Percentiles rank a stretch among this genome's conserved stretches.
Evolutionary conservation across 2,329 filamentous ascomycete species (phyloP).

Genomic region (Aspergillus neoniger): DNA sequence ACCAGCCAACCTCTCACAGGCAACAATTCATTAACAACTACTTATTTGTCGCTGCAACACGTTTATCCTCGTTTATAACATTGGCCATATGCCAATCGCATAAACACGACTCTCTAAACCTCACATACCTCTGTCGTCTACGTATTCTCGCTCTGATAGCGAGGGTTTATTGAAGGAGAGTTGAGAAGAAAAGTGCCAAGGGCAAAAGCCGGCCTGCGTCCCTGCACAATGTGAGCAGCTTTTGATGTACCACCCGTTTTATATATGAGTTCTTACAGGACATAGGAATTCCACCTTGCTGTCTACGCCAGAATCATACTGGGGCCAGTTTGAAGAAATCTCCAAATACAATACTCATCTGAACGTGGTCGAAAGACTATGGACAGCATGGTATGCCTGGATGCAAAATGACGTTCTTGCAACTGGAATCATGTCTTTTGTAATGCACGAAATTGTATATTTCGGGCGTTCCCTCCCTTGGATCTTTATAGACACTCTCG

Average conservation of each 20-base stretch:
- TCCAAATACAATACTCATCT: slow-evolving; percentile 78
- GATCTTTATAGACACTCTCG: slow-evolving; percentile 87
- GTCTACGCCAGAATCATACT: slow-evolving; percentile 59
- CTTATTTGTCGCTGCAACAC: not conserved
- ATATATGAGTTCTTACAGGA: slow-evolving; percentile 1
- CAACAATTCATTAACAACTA: too few species aligned
- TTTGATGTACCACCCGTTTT: not conserved
- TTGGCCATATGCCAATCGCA: not conserved
- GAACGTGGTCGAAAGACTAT: slow-evolving; percentile 82
- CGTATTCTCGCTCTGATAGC: not conserved
- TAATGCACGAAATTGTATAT: slow-evolving; percentile 92
- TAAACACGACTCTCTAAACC: not conserved
- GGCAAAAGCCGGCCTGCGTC: slow-evolving; percentile 2
- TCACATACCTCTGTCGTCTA: not conserved
- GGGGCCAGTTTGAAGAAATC: slow-evolving; percentile 66
- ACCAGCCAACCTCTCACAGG: slow-evolving; percentile 7
- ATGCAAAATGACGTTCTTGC: slow-evolving; percentile 98
- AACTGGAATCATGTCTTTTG: slow-evolving; percentile 95
- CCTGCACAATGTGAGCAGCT: slow-evolving; percentile 24
- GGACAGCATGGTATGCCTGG: slow-evolving; percentile 95
- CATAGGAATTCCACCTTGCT: slow-evolving; percentile 50
- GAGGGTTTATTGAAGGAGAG: not conserved
- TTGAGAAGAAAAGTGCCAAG: not conserved
- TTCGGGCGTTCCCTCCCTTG: slow-evolving; percentile 89
- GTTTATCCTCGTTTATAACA: too few species aligned